Evolutionary conservation across 768 basidiomycete genomes (phyloP).

Genomic region (Clitopilus hobsonii): DNA sequence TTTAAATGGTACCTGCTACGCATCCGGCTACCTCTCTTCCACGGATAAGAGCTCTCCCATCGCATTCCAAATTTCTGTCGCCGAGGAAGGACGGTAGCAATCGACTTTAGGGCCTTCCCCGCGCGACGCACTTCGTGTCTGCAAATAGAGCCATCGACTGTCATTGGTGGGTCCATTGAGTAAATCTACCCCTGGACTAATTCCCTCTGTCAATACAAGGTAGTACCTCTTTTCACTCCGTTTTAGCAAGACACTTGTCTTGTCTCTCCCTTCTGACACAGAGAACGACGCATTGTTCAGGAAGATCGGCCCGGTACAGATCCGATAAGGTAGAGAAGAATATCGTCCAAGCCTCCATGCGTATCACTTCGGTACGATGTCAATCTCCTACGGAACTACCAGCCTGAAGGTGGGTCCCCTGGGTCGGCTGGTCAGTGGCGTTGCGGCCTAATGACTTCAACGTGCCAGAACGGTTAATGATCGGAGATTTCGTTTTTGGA

Average conservation of each 20-base stretch:
- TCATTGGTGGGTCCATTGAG: not conserved
- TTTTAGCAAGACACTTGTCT: not conserved
- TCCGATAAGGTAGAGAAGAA: not conserved
- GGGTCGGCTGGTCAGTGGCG: not conserved
- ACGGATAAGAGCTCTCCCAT: not conserved
- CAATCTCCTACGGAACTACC: not conserved
- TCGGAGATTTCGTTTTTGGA: not conserved
- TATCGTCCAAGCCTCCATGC: not conserved
- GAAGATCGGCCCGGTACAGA: not conserved
- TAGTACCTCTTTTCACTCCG: not conserved
- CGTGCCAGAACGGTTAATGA: not conserved
- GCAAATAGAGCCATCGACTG: not conserved
- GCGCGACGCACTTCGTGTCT: too few relatives aligned
- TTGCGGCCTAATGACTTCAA: not conserved
- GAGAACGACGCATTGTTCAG: not conserved
- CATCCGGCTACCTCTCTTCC: conserved; percentile 1
- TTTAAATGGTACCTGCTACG: not conserved
- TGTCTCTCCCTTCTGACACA: not conserved
- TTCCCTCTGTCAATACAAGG: not conserved
- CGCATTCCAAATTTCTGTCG: not conserved
- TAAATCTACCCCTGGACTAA: not conserved
- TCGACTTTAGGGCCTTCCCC: too few relatives aligned
- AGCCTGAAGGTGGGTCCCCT: not conserved
- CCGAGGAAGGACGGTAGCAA: not conserved
- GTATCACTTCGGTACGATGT: not conserved